These are phyloP conservation scores for Talaromyces sp. DNA, from an alignment of 2,329 filamentous ascomycete species.

Conservation along the genomic window DNA sequence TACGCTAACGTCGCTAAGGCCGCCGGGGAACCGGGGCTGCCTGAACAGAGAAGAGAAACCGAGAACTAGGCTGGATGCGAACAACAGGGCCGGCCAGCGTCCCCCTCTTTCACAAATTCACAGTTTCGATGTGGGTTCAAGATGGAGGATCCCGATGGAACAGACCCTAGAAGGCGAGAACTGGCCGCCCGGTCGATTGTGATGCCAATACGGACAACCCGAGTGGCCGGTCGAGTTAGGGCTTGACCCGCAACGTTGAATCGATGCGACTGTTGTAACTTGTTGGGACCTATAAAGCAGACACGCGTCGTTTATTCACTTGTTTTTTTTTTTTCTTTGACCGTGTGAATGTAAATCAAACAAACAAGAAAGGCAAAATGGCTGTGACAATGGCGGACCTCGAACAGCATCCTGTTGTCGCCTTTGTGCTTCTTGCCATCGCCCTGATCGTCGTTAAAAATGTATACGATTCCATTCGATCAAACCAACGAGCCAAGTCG, in stretches of 20 bases:
- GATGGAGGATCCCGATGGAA: background rate
- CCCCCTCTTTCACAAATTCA: background rate
- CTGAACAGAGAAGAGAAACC: conserved; percentile 9
- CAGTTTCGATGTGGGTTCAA: background rate
- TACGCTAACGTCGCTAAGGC: background rate
- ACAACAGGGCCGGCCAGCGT: background rate
- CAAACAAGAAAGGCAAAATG: background rate
- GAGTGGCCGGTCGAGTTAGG: background rate
- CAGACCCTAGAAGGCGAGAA: background rate
- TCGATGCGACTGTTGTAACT: background rate
- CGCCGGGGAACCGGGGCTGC: background rate
- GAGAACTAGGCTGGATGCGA: conserved; percentile 8
- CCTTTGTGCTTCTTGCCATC: background rate
- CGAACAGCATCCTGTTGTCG: background rate
- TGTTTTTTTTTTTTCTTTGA: background rate
- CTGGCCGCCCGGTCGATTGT: background rate
- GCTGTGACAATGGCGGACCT: background rate
- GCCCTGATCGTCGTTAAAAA: background rate
- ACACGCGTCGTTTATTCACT: background rate
- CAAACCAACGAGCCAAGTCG: background rate
- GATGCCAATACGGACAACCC: background rate
- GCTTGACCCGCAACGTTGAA: background rate
- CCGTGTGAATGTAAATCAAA: background rate
- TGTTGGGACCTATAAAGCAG: background rate
- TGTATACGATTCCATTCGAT: background rate